Evolutionary conservation across 257 asterid genomes (phyloP).

Genomic region (Solanum paucissectum): DNA sequence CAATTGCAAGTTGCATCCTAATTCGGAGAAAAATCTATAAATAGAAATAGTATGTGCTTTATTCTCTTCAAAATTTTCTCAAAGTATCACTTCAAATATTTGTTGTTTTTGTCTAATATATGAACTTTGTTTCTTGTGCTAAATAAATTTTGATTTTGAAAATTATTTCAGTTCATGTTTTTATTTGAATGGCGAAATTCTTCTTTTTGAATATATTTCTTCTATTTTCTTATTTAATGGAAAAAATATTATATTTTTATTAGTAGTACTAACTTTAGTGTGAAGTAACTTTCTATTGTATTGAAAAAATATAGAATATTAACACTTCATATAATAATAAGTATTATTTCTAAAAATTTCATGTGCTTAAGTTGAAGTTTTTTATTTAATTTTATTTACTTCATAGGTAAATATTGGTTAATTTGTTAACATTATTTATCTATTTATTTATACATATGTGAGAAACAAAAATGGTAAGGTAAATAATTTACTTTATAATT

Average conservation of each 20-base stretch:
- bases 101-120: neutral
- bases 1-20: neutral
- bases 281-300: neutral
- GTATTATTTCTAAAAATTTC: neutral
- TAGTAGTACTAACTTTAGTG: neutral
- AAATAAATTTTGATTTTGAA: neutral
- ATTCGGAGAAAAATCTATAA: neutral
- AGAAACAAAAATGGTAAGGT: neutral
- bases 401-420: neutral
- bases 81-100: neutral
- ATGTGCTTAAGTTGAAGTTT: neutral
- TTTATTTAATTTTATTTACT: neutral
- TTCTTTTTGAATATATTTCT: neutral
- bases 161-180: neutral
- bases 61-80: neutral
- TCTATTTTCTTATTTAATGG: neutral
- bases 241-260: neutral
- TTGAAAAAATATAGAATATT: neutral
- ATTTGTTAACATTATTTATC: neutral
- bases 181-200: too few relatives aligned
- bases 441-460: neutral
- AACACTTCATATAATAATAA: neutral
- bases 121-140: neutral
- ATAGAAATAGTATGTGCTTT: neutral
- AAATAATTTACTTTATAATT: neutral